Percentiles rank a stretch among this genome's conserved stretches.
Evolutionary conservation across 2,329 filamentous ascomycete species (phyloP).

Genomic region (Stagonosporopsis vannaccii): DNA sequence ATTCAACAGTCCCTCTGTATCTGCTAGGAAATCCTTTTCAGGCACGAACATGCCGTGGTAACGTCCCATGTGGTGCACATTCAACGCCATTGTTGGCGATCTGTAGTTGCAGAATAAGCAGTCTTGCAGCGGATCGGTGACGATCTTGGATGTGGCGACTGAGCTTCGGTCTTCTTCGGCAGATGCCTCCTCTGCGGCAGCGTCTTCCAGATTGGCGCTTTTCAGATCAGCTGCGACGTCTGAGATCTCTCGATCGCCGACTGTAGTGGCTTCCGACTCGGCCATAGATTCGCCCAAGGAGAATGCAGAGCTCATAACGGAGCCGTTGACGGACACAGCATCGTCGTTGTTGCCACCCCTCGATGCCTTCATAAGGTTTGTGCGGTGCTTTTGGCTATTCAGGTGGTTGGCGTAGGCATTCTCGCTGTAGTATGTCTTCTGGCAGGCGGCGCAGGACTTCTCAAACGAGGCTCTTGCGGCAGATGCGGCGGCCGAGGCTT

Average conservation of each 20-base stretch:
- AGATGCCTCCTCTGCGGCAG: slow-evolving; percentile 40
- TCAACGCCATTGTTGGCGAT: slow-evolving; percentile 77
- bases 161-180: slow-evolving; percentile 53
- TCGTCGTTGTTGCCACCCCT: slow-evolving; percentile 60
- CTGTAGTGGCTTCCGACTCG: slow-evolving; percentile 55
- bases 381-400: slow-evolving; percentile 86
- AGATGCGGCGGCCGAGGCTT: slow-evolving; percentile 82
- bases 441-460: slow-evolving; percentile 79
- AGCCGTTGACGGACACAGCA: slow-evolving; percentile 67
- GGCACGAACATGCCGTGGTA: slow-evolving; percentile 96
- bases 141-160: slow-evolving; percentile 37
- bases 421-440: slow-evolving; percentile 94
- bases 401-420: slow-evolving; percentile 95
- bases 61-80: slow-evolving; percentile 87
- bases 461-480: slow-evolving; percentile 90
- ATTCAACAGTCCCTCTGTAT: slow-evolving; percentile 80
- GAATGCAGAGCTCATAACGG: slow-evolving; percentile 89
- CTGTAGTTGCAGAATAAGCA: slow-evolving; percentile 95
- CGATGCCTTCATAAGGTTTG: slow-evolving; percentile 62
- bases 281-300: slow-evolving; percentile 82
- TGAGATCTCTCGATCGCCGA: slow-evolving; percentile 76
- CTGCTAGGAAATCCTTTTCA: slow-evolving; percentile 81
- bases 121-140: slow-evolving; percentile 53
- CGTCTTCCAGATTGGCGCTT: slow-evolving; percentile 60
- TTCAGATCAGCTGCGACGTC: slow-evolving; percentile 80